Base-by-base conservation (phyloP, 352 stramenopile species). In the Phytophthora uliginosa region DNA sequence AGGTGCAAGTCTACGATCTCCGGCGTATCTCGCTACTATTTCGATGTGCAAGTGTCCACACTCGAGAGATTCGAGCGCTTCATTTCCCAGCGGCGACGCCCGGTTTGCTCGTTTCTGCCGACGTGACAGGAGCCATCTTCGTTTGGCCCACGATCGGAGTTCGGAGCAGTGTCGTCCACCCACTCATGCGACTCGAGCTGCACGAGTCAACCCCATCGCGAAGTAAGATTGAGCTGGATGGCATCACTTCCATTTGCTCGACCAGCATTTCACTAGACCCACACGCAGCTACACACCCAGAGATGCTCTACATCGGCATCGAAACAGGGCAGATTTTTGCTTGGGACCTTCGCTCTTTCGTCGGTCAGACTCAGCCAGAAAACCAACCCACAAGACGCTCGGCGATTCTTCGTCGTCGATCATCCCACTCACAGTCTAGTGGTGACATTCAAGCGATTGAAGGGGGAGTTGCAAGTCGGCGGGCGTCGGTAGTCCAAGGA, bases 1-100 rank as follows among this genome's bases (percentile, higher is more conserved):
- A 69, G 52, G 71, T 94, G 34, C 84, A 90, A 53, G 69, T 94
- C 2, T 89, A 92, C 59, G 81, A 94, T 40, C 89, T 94, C 50
- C 70, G 81, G 54, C 77, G 71, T 8, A 76, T 94, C 15, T 90
- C 86, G 13, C 60, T 94, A 34, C 56, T 82, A 1, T 90, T 90
- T 58, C 69, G 73, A 4, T 92, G 86, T 59, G 71, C 76, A 13
- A 71, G 69, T 15, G 81, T 78, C 12, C 84, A 92, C 57, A 64
- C 38, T 2, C 66, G 81, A 47, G 83, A 91, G 34, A 84, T 93
- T 31, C 79, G 75, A 34, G 73, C 77, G 13, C 72, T 93, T 4
- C 77, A 89, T 55, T 93, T 93, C 31, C 78, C 86, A 47, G 47
- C 59, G 26, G 59, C 68, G 5, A 66, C 71, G 3, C 63, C 79